Conservation (phyloP, 495 filamentous ascomycete species). For the Hypoxylon fuscum region DNA sequence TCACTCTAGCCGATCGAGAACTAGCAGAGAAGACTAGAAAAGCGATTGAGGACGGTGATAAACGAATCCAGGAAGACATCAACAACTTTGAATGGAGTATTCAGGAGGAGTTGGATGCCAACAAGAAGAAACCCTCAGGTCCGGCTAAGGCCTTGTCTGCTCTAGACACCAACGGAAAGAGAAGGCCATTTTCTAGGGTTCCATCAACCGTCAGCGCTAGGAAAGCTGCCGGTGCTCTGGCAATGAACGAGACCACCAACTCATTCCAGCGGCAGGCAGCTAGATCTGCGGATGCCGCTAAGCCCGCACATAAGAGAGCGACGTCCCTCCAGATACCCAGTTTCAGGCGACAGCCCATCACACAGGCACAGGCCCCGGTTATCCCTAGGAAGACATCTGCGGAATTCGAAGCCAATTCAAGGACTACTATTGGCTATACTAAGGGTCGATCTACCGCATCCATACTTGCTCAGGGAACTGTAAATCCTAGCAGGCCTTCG, state of each 20-base stretch:
- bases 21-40: slow-evolving; percentile 64
- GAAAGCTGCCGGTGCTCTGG: slow-evolving; percentile 55
- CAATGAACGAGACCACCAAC: slow-evolving; percentile 48
- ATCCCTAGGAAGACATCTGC: slow-evolving; percentile 52
- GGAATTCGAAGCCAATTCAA: slow-evolving; percentile 70
- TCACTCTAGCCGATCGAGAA: slow-evolving; percentile 68
- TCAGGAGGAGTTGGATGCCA: slow-evolving; percentile 45
- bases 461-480: slow-evolving; percentile 43
- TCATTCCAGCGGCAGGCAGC: slow-evolving; percentile 40
- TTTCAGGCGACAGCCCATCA: slow-evolving; percentile 48
- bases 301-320: slow-evolving; percentile 42
- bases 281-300: slow-evolving; percentile 41
- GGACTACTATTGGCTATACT: slow-evolving; percentile 81
- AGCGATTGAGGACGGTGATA: slow-evolving; percentile 65
- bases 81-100: slow-evolving; percentile 63
- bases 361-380: slow-evolving; percentile 41
- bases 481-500: slow-evolving; percentile 7
- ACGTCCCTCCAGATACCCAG: slow-evolving; percentile 49
- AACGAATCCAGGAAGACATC: slow-evolving; percentile 66
- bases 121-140: slow-evolving; percentile 40
- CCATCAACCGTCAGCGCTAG: slow-evolving; percentile 37
- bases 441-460: slow-evolving; percentile 73
- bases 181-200: slow-evolving; percentile 30
- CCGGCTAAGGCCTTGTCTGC: slow-evolving; percentile 16
- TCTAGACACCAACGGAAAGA: slow-evolving; percentile 33